Evolutionary conservation across 2,329 filamentous ascomycete genomes (phyloP), one percentile per base, ranked within the genome.

Genomic region (Cladosporium velox): DNA sequence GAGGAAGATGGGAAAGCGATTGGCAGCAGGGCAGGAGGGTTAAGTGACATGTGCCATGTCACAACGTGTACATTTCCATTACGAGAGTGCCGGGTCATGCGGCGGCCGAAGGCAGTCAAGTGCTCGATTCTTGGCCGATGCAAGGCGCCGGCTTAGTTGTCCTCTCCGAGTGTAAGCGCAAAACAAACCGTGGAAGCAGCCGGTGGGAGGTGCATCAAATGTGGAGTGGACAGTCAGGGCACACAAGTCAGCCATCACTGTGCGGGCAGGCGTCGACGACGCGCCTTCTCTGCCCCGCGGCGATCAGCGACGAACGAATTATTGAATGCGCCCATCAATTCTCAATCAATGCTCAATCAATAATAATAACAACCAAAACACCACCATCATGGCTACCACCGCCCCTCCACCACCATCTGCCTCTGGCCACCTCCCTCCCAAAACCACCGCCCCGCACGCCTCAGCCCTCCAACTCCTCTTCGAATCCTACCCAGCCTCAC

Each of bases 391-490:
- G 28, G 15, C 58, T 35, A 38, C 58, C 34, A 18, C 61, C 44
- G 38, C 38, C 38, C 38, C 38, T 44, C 15, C 35, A 41, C 24
- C 18, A 14, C 21, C 51, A 15, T 24, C 47, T 2, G 30, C 51
- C 18, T 30, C 35, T 35, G 63, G 32, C 55, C 14, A 26, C 15
- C 57, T 52, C 26, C 35, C 49, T 10, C 34, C 49, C 49, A 64
- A 44, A 34, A 62, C 30, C 61, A 34, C 65, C 66, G 15, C 58
- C 10, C 58, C 65, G 1, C 65, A 62, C 14, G 59, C 63, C 14
- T 72, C 71, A 15, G 71, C 70, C 3, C 66, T 72, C 30, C 65
- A 70, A 52, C 52, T 59, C 21, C 52, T 67, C 21, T 52, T 65
- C 38, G 58, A 52, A 30, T 65, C 68, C 28, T 57, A 68, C 41